Evolutionary conservation across 2,329 filamentous ascomycete genomes (phyloP).

Genomic region (Penicillium sp.): DNA sequence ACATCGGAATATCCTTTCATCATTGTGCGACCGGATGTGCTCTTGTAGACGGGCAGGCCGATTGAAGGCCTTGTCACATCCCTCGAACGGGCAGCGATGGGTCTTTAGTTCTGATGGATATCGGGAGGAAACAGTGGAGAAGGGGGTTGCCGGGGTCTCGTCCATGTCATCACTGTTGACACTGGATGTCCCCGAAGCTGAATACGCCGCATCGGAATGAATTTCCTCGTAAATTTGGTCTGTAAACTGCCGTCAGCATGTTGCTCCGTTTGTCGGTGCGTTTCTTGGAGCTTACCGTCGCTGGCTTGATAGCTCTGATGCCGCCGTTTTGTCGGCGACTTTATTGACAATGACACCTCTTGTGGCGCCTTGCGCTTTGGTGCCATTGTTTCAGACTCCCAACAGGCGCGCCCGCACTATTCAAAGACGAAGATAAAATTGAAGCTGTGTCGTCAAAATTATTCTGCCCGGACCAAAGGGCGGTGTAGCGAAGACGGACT

Average conservation of each 20-base stretch:
- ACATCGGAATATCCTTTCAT: slow-evolving; percentile 75
- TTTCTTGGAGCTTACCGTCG: slow-evolving; percentile 24
- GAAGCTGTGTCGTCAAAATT: slow-evolving; percentile 24
- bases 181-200: slow-evolving; percentile 27
- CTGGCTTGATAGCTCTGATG: slow-evolving; percentile 25
- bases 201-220: slow-evolving; percentile 33
- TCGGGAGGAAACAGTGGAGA: slow-evolving; percentile 45
- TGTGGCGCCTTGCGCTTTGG: slow-evolving; percentile 32
- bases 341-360: slow-evolving; percentile 25
- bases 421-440: neutral
- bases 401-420: neutral
- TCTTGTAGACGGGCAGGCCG: slow-evolving; percentile 72
- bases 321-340: slow-evolving; percentile 30
- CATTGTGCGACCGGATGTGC: slow-evolving; percentile 78
- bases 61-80: slow-evolving; percentile 79
- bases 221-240: slow-evolving; percentile 32
- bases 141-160: slow-evolving; percentile 48
- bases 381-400: slow-evolving; percentile 26
- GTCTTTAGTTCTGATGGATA: slow-evolving; percentile 68
- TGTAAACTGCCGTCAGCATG: slow-evolving; percentile 31
- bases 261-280: slow-evolving; percentile 4
- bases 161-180: slow-evolving; percentile 29
- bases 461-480: slow-evolving; percentile 29
- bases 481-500: slow-evolving; percentile 30
- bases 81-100: slow-evolving; percentile 65